phyloP scores from a whole-genome alignment of 495 filamentous ascomycete genomes.

The Podospora tetraspora region DNA sequence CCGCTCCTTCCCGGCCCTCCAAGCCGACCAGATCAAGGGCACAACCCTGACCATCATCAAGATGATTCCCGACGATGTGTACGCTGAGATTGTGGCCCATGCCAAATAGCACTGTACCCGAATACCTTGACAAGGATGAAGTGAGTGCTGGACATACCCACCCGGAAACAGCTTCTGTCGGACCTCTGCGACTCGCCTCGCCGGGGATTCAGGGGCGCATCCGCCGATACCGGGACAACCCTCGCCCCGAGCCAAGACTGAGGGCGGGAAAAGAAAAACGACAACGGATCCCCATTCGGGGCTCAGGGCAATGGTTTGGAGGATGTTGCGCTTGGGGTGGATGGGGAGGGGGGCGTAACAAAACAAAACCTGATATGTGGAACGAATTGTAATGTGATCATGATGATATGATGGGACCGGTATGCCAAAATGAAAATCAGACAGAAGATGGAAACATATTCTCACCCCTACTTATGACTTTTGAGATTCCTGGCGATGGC shows the following conservation, averaged over 20 bases:
- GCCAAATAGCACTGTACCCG: constrained; percentile 51
- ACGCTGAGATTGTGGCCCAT: constrained; percentile 80
- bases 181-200: background rate
- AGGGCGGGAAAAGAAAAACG: background rate
- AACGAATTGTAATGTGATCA: background rate
- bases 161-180: background rate
- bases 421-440: background rate
- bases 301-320: too few species aligned
- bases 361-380: background rate
- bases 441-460: background rate
- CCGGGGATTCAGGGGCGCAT: background rate
- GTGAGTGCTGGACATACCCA: background rate
- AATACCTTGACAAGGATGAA: background rate
- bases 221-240: background rate
- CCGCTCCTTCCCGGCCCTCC: constrained; percentile 79
- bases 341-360: background rate
- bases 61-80: constrained; percentile 84
- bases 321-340: background rate
- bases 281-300: background rate
- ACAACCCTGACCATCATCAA: constrained; percentile 72
- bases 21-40: constrained; percentile 74
- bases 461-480: background rate
- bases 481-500: background rate
- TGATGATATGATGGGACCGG: constrained; percentile 1
- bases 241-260: background rate